These are phyloP conservation scores for Ceratorhiza oryzae-sativae DNA, from an alignment of 1,284 basidiomycete genomes.

Conservation along the genomic window DNA sequence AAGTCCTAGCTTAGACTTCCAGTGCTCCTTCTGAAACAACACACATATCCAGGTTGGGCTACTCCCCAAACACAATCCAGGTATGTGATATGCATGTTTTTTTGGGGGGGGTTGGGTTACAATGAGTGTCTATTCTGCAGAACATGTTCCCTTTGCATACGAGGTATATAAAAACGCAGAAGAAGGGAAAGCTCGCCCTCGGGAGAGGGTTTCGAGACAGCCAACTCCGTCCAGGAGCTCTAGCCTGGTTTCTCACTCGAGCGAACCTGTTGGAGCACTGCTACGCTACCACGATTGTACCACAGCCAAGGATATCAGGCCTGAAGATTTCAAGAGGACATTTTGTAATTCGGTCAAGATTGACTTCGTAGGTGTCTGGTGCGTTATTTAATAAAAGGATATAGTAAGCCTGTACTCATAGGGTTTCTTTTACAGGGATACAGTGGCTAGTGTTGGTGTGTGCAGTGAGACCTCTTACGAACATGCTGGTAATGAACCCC, in stretches of 20 bases:
- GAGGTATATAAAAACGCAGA: slow-evolving; percentile 33
- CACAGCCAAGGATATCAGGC: background rate
- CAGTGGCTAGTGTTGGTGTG: slow-evolving; percentile 38
- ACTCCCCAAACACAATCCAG: slow-evolving; percentile 19
- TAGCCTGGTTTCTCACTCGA: background rate
- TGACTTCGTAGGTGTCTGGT: slow-evolving; percentile 43
- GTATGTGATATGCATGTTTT: background rate
- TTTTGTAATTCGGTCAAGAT: slow-evolving; percentile 36
- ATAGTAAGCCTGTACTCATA: background rate
- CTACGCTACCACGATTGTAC: background rate
- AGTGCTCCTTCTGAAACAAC: background rate
- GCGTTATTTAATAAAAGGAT: slow-evolving; percentile 4
- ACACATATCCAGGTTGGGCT: background rate
- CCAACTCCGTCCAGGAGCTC: background rate
- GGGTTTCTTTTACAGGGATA: slow-evolving; percentile 27
- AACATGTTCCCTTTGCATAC: slow-evolving; percentile 43
- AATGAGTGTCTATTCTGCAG: background rate
- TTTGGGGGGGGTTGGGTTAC: background rate
- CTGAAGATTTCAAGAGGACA: slow-evolving; percentile 38
- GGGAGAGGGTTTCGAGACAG: too few species aligned
- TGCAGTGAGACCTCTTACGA: background rate
- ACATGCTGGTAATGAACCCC: background rate
- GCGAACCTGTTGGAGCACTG: background rate
- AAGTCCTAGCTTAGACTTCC: background rate
- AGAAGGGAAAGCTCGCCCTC: background rate